phyloP scores from a whole-genome alignment of 176 grass and related monocot species.

The Carex myosuroides region DNA sequence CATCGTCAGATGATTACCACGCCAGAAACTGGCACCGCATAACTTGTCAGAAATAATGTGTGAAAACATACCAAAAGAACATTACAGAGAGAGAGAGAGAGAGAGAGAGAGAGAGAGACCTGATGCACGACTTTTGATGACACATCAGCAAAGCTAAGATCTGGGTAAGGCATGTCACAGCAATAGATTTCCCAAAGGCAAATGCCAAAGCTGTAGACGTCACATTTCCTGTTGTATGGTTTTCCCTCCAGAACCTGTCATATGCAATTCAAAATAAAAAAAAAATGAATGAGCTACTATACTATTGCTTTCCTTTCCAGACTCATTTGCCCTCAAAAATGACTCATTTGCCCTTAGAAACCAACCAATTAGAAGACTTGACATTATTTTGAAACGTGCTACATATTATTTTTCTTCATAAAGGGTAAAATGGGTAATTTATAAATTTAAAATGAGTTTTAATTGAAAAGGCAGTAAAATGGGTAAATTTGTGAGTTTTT shows the following conservation, averaged over 20 bases:
- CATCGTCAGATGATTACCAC: not conserved
- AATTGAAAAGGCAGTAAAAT: no score
- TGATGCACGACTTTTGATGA: slow-evolving; percentile 67
- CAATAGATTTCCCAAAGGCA: slow-evolving; percentile 86
- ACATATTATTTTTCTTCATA: no score
- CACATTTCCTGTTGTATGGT: slow-evolving; percentile 70
- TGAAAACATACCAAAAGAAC: not conserved
- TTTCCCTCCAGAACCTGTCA: slow-evolving; percentile 64
- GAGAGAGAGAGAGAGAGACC: slow-evolving; percentile 21
- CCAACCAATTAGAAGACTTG: no score
- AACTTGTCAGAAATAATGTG: not conserved
- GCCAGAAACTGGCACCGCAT: not conserved
- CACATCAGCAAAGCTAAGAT: slow-evolving; percentile 62
- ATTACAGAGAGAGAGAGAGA: not conserved
- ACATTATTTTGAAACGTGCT: no score
- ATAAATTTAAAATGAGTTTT: no score
- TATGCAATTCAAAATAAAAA: not conserved
- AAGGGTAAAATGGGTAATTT: no score
- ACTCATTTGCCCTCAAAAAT: not conserved
- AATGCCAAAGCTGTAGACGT: slow-evolving; percentile 72
- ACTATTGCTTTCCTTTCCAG: not conserved
- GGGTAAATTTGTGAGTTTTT: no score
- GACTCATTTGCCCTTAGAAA: no score
- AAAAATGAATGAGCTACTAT: not conserved
- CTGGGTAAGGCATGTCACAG: slow-evolving; percentile 73